Percentiles rank a stretch among this genome's conserved stretches.
Evolutionary conservation across 306 rosid genomes (phyloP).

Genomic region (Echinosophora koreensis): DNA sequence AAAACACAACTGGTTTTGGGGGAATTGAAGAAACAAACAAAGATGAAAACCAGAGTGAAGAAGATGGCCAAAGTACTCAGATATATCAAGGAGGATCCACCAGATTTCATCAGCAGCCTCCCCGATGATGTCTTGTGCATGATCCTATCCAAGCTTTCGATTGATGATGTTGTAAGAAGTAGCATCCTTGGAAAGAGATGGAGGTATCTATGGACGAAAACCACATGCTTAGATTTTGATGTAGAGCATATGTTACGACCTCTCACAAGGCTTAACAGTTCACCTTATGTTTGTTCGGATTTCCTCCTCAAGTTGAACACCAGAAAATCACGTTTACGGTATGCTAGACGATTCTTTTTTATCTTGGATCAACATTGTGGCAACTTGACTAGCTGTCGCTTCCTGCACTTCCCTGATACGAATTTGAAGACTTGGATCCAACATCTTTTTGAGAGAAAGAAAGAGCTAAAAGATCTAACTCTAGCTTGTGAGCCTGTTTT

Average conservation of each 20-base stretch:
- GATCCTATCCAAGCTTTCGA: not conserved
- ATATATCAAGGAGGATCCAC: not conserved
- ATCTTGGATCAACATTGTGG: not conserved
- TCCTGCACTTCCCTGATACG: not conserved
- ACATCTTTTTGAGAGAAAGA: not conserved
- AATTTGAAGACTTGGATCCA: not conserved
- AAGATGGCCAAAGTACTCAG: not conserved
- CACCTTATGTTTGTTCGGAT: too few relatives aligned
- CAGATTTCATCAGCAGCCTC: not conserved
- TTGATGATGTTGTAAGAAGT: constrained; percentile 5
- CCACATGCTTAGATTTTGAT: not conserved
- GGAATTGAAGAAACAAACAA: not conserved
- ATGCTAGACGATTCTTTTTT: too few relatives aligned
- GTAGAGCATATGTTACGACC: not conserved
- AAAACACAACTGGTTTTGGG: not conserved
- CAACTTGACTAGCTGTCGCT: not conserved
- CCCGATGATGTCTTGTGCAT: not conserved
- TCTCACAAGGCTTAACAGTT: too few relatives aligned
- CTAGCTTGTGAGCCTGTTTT: not conserved
- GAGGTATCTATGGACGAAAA: not conserved
- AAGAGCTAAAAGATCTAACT: not conserved
- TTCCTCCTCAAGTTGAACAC: too few relatives aligned
- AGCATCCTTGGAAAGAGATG: constrained; percentile 7
- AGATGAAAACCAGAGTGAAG: not conserved
- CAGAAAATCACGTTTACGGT: too few relatives aligned